Conservation (phyloP, 2,329 filamentous ascomycete genomes). For the Pseudogymnoascus sp. region DNA sequence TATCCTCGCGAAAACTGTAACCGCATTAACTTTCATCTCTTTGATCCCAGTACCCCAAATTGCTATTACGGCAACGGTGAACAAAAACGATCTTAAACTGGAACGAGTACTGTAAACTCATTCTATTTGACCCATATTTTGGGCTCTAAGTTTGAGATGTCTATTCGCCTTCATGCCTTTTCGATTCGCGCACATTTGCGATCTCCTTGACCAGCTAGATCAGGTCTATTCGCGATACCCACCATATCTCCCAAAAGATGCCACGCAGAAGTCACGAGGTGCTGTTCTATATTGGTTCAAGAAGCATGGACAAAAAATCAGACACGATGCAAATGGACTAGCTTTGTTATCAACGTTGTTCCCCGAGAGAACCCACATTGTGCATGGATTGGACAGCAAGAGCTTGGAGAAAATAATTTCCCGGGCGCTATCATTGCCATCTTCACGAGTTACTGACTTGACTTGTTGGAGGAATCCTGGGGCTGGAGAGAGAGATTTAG, state of each 20-base stretch:
- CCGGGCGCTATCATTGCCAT: constrained; percentile 56
- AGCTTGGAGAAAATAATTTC: constrained; percentile 60
- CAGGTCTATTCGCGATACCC: constrained; percentile 34
- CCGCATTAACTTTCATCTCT: constrained; percentile 4
- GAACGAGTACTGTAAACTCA: not conserved
- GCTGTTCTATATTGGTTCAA: constrained; percentile 60
- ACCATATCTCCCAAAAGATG: constrained; percentile 29
- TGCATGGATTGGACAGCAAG: constrained; percentile 58
- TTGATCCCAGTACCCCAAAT: not conserved
- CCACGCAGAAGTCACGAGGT: constrained; percentile 47
- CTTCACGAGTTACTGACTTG: constrained; percentile 52
- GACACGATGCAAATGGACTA: constrained; percentile 47
- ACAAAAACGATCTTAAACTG: not conserved
- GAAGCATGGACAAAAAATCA: constrained; percentile 49
- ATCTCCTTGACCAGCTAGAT: constrained; percentile 63
- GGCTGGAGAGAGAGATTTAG: constrained; percentile 53
- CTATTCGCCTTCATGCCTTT: constrained; percentile 45
- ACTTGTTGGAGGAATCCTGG: constrained; percentile 52
- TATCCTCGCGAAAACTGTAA: constrained; percentile 3
- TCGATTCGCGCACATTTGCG: constrained; percentile 62
- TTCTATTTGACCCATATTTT: not conserved
- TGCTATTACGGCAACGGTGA: constrained; percentile 1
- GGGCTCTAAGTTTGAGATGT: not conserved
- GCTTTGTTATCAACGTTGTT: constrained; percentile 69
- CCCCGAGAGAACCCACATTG: constrained; percentile 69